Percentiles rank a stretch among this genome's conserved stretches.
Conservation (phyloP, 768 basidiomycete species). For the Cyclocybe cylindracea region DNA sequence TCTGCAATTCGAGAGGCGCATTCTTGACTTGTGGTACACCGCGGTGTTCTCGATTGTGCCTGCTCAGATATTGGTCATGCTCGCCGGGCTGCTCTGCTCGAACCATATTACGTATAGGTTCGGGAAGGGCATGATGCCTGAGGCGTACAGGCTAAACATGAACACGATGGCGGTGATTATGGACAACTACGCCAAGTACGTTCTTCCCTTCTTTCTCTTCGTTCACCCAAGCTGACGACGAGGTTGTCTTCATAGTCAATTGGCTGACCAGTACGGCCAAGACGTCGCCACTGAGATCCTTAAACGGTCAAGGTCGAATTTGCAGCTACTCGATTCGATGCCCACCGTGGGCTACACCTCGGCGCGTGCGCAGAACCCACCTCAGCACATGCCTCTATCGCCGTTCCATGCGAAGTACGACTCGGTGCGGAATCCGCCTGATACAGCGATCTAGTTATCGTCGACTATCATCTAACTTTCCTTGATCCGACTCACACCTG, state of each 20-base stretch:
- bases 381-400: no score
- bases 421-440: no score
- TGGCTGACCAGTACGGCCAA: slow-evolving; percentile 67
- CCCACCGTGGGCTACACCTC: no score
- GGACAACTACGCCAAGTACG: slow-evolving; percentile 77
- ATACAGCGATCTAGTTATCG: no score
- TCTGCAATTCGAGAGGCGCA: slow-evolving; percentile 51
- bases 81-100: slow-evolving; percentile 66
- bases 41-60: slow-evolving; percentile 68
- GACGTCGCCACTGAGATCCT: slow-evolving; percentile 57
- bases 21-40: slow-evolving; percentile 66
- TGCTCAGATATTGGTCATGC: slow-evolving; percentile 62
- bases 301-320: slow-evolving; percentile 48
- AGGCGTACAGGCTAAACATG: slow-evolving; percentile 73
- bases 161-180: slow-evolving; percentile 78
- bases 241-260: slow-evolving; percentile 42
- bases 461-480: no score
- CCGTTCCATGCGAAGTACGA: no score
- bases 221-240: neutral
- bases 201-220: neutral
- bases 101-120: slow-evolving; percentile 87
- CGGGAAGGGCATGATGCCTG: slow-evolving; percentile 88
- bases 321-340: slow-evolving; percentile 9
- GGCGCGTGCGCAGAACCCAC: no score
- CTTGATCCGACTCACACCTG: no score